Base-by-base conservation (phyloP, 805 yeast genomes). In the Candida tibetensis region DNA sequence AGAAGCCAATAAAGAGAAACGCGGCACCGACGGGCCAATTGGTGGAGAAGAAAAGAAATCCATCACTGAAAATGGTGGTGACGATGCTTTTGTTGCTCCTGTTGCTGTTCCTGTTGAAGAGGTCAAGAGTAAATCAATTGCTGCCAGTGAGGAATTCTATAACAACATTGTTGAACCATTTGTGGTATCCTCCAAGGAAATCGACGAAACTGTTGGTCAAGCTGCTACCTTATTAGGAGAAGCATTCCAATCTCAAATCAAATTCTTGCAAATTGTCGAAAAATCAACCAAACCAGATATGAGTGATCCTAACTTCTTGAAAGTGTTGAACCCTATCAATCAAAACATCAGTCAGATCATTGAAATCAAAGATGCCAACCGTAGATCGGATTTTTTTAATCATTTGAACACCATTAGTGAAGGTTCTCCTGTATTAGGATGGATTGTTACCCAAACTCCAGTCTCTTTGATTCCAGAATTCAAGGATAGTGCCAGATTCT, bases 401-500 rank as follows among this genome's bases (percentile, higher is more conserved):
- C 86, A 85, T 56, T 72, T 93, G 60, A 87, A 83, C 51, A 77
- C 97, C 2, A 73, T 93, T 29, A 77, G 89, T 17, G 98, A 93
- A 57, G 97, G 96, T 34, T 78, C 85, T 7, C 89, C 96, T 8
- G 87, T 85, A 5, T 70, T 90, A 37, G 95, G 95, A 17, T 93
- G 99, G 99, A 76, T 91, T 45, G 79, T 86, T 14, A 76, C 77
- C 4, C 77, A 73, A 3, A 79, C 87, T 4, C 96, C 97, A 1
- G 77, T 84, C 12, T 77, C 87, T 0, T 76, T 72, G 47, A 75
- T 93, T 40, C 77, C 84, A 3, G 96, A 90, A 47, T 85, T 81
- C 64, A 85, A 83, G 57, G 99, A 93, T 55, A 79, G 95, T 15
- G 85, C 96, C 25, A 91, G 84, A 59, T 93, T 93, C 65, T 93